Base-by-base conservation (phyloP, 768 basidiomycete species). In the Agaricus sinodeliciosus region DNA sequence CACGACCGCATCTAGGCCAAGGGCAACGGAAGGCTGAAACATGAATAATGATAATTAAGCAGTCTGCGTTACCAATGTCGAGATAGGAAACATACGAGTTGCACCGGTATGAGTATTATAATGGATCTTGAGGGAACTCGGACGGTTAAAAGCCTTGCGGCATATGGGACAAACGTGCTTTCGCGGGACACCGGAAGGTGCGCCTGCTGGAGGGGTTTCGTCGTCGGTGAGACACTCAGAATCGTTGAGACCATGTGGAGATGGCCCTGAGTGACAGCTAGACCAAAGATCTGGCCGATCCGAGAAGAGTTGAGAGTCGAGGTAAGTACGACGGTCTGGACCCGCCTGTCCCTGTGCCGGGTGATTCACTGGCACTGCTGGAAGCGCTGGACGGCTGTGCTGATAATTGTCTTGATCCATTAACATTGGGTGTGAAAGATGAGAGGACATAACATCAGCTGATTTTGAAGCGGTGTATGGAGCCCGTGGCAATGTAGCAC, bases 11-110 rank as follows among this genome's bases (percentile, higher is more conserved):
- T 40, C 81, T 77, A 5, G 82, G 84, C 73, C 73, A 85, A 3
- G 85, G 84, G 59, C 88, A 90, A 39, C 78, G 73, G 68, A 85
- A 88, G 16, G 87, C 89, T 86, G 63, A 55, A 39, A 43, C 55
- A 31, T 46, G 49, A 37, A 42, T 45, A 22, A 22, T n/a, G n/a
- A n/a, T 47, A 19, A 19, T 37, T 9, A 22, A 22, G 22, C 22
- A 22, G 22, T 22, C 22, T 22, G 22, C 22, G 22, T 22, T 22
- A 22, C 22, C 22, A 22, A 22, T 3, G 22, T 46, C 18, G 43
- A 39, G 28, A 48, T 37, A 49, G 44, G 37, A 34, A 54, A 72
- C 82, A 63, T 62, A 86, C 84, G 84, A 55, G 80, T 84, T 16
- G 74, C 81, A 11, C 84, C 84, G 3, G 82, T 84, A 61, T 86